These are phyloP conservation scores for Catunica adiposa DNA, from an alignment of 2,329 filamentous ascomycete species.

Conservation along the genomic window DNA sequence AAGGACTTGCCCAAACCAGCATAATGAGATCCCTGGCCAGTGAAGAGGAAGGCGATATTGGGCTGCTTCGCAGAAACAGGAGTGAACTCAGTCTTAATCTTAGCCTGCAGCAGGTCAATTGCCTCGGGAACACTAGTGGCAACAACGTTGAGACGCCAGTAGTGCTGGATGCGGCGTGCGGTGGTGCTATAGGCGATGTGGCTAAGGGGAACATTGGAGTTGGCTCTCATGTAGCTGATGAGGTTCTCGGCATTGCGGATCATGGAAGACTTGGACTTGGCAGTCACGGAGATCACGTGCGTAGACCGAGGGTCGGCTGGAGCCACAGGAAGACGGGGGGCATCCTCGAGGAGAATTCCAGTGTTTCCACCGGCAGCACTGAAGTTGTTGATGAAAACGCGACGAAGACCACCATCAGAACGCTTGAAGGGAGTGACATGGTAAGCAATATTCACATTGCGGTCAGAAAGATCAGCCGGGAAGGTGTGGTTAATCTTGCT, in stretches of 20 bases:
- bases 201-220: constrained; percentile 36
- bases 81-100: constrained; percentile 37
- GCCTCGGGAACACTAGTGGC: constrained; percentile 28
- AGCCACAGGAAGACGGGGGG: constrained; percentile 32
- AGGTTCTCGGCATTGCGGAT: constrained; percentile 40
- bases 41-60: constrained; percentile 35
- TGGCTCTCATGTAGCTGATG: constrained; percentile 34
- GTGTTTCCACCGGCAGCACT: constrained; percentile 58
- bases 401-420: constrained; percentile 29
- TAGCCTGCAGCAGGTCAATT: constrained; percentile 30
- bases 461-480: constrained; percentile 37
- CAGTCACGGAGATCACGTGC: constrained; percentile 44
- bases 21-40: constrained; percentile 39
- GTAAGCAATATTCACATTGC: constrained; percentile 42
- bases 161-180: constrained; percentile 45
- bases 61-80: constrained; percentile 30
- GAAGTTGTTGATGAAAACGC: constrained; percentile 50
- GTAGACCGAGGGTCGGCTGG: constrained; percentile 34
- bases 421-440: constrained; percentile 35
- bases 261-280: constrained; percentile 38
- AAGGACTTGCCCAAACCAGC: constrained; percentile 35
- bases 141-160: constrained; percentile 35
- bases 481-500: constrained; percentile 43
- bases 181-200: constrained; percentile 52
- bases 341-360: constrained; percentile 47